A percentile compares a stretch with the other conserved stretches of the same genome.
Conservation (phyloP, 2,329 filamentous ascomycete genomes). For the Tolypocladium pustulatum region DNA sequence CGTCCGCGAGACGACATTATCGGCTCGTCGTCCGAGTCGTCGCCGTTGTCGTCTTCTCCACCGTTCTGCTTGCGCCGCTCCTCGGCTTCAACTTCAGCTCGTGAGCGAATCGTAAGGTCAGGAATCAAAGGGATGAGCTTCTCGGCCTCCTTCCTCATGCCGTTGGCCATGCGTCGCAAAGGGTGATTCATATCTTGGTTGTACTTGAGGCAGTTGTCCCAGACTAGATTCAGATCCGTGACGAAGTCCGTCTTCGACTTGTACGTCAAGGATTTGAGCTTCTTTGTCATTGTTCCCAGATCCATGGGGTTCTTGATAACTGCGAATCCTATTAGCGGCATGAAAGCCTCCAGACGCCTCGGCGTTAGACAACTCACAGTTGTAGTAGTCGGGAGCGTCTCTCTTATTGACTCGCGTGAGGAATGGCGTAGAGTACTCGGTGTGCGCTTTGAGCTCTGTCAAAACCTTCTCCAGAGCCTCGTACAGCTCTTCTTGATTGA, state of each 20-base stretch:
- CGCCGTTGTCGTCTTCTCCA: slow-evolving; percentile 68
- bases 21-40: slow-evolving; percentile 93
- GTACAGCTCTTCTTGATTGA: slow-evolving; percentile 95
- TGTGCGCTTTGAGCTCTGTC: slow-evolving; percentile 93
- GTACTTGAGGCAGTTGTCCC: slow-evolving; percentile 93
- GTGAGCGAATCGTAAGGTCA: slow-evolving; percentile 79
- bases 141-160: slow-evolving; percentile 96
- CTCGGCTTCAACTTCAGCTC: slow-evolving; percentile 88
- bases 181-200: slow-evolving; percentile 85
- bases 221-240: slow-evolving; percentile 85
- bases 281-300: slow-evolving; percentile 95
- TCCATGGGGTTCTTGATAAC: slow-evolving; percentile 98
- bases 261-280: slow-evolving; percentile 70
- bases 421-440: slow-evolving; percentile 95
- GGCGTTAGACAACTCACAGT: slow-evolving; percentile 47
- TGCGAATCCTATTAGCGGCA: slow-evolving; percentile 24
- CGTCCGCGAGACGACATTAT: slow-evolving; percentile 96
- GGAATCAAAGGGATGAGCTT: slow-evolving; percentile 93
- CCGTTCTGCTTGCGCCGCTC: slow-evolving; percentile 79
- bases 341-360: background rate
- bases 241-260: slow-evolving; percentile 94
- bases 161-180: slow-evolving; percentile 82
- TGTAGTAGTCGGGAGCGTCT: slow-evolving; percentile 92
- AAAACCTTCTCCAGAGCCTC: slow-evolving; percentile 95
- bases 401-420: slow-evolving; percentile 91